Conservation (phyloP, 1,284 basidiomycete genomes). For the Ustilago loliicola region DNA sequence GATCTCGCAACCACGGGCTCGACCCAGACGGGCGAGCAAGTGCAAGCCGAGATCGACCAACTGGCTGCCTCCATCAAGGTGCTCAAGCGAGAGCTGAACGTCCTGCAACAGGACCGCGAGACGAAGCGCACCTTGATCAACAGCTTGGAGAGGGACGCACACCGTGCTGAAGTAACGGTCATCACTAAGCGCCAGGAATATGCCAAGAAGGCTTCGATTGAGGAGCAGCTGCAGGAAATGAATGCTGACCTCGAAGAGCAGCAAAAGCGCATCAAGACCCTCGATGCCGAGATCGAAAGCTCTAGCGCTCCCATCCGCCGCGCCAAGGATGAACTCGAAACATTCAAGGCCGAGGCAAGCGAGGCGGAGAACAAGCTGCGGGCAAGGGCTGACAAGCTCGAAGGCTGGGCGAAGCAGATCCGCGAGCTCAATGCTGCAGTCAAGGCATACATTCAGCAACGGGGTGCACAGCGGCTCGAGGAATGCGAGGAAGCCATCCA, state of each 20-base stretch:
- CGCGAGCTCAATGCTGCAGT: constrained; percentile 42
- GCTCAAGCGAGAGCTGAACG: constrained; percentile 58
- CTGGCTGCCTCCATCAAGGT: constrained; percentile 53
- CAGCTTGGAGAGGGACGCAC: constrained; percentile 49
- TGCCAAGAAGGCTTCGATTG: constrained; percentile 45
- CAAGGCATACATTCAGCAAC: constrained; percentile 48
- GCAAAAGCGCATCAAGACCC: constrained; percentile 43
- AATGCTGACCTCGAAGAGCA: constrained; percentile 74
- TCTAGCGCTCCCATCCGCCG: constrained; percentile 79
- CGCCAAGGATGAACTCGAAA: constrained; percentile 77
- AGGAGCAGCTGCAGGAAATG: constrained; percentile 72
- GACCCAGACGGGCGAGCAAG: constrained; percentile 57
- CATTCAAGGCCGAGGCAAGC: constrained; percentile 75
- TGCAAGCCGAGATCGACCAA: constrained; percentile 57
- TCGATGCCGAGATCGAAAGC: constrained; percentile 78
- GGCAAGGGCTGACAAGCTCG: constrained; percentile 36
- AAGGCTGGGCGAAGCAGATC: constrained; percentile 57
- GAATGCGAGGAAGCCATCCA: constrained; percentile 54
- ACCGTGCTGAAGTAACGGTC: constrained; percentile 71
- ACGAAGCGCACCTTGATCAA: constrained; percentile 51
- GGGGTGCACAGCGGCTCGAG: constrained; percentile 49
- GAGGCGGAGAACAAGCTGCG: constrained; percentile 75
- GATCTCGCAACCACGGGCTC: constrained; percentile 57
- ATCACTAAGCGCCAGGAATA: constrained; percentile 55
- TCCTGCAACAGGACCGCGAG: constrained; percentile 55